Conservation (phyloP, 331 rosid genomes). For the Cydonia oblonga region DNA sequence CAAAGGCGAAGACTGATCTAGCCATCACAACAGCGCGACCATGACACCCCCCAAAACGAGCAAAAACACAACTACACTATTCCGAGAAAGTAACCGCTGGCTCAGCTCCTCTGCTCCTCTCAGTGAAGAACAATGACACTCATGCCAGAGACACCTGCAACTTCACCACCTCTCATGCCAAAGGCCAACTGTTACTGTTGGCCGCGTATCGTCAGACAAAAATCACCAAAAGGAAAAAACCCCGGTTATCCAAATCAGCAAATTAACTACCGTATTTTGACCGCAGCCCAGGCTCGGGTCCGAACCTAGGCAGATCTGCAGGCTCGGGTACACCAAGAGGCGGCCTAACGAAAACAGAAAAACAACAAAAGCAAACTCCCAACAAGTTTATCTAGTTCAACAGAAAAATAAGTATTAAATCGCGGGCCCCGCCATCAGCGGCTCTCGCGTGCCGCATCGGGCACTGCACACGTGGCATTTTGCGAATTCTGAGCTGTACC, state of each 20-base stretch:
- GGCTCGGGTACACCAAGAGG: not conserved
- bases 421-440: conserved; percentile 27
- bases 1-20: no score
- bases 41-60: fast-evolving
- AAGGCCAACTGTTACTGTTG: conserved; percentile 9
- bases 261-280: not conserved
- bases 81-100: not conserved
- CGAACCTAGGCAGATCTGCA: conserved; percentile 2
- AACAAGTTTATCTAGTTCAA: not conserved
- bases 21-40: not conserved
- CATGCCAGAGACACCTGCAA: not conserved
- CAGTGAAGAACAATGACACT: not conserved
- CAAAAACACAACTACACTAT: not conserved
- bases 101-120: no score
- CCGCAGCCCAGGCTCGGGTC: conserved; percentile 9
- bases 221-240: no score
- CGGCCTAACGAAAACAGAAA: not conserved
- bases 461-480: conserved; percentile 26
- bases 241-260: not conserved
- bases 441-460: conserved; percentile 55
- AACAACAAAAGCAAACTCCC: not conserved
- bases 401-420: not conserved
- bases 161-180: not conserved
- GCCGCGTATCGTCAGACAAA: conserved; percentile 17
- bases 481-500: conserved; percentile 13